These are phyloP conservation scores for Dalbergia cultrata DNA, from an alignment of 306 rosid genomes.

Conservation along the genomic window DNA sequence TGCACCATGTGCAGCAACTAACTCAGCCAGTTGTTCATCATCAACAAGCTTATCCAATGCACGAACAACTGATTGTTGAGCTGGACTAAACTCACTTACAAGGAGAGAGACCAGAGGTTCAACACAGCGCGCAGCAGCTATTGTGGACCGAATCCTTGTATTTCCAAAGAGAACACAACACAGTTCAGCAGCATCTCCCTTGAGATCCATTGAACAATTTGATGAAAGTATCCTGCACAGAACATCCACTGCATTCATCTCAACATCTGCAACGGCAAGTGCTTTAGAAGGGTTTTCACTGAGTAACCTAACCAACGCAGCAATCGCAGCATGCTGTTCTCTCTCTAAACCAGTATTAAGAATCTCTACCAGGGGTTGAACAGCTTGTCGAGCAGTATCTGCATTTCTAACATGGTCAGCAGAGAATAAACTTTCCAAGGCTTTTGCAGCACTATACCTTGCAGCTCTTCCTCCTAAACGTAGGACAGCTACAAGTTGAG, in stretches of 20 bases:
- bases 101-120: slow-evolving; percentile 98
- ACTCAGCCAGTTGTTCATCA: slow-evolving; percentile 94
- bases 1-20: slow-evolving; percentile 98
- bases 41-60: slow-evolving; percentile 98
- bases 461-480: slow-evolving; percentile 98
- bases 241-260: slow-evolving; percentile 98
- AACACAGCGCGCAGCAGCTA: slow-evolving; percentile 98
- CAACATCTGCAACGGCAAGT: slow-evolving; percentile 95
- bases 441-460: slow-evolving; percentile 95
- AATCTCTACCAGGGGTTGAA: slow-evolving; percentile 97
- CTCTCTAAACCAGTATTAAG: slow-evolving; percentile 92
- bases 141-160: slow-evolving; percentile 91
- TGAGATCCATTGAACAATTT: slow-evolving; percentile 90
- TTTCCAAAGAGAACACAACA: slow-evolving; percentile 94
- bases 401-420: slow-evolving; percentile 96
- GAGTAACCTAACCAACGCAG: slow-evolving; percentile 89
- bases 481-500: slow-evolving; percentile 96
- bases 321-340: slow-evolving; percentile 98
- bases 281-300: slow-evolving; percentile 98
- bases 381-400: slow-evolving; percentile 90
- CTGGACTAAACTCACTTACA: slow-evolving; percentile 90
- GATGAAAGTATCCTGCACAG: slow-evolving; percentile 96
- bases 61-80: slow-evolving; percentile 93
- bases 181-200: slow-evolving; percentile 98
- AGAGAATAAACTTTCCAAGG: slow-evolving; percentile 93